Conservation (phyloP, 345 rosid species). For the Camelina hispida region DNA sequence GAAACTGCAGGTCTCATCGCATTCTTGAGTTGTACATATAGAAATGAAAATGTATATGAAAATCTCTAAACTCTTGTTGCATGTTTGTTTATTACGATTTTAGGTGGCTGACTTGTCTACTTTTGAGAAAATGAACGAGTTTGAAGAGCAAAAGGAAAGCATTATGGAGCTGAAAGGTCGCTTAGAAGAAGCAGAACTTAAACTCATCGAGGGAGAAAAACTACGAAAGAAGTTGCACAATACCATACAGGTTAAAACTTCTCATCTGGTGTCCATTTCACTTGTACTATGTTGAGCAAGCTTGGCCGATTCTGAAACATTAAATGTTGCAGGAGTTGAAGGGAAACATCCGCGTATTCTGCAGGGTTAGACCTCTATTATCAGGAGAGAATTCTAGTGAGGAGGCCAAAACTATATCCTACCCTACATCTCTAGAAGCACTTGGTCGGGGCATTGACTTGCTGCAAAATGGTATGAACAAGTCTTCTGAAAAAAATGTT, state of each 20-base stretch:
- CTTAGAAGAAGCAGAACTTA: slow-evolving; percentile 81
- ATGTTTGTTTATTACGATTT: slow-evolving; percentile 2
- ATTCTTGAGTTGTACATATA: slow-evolving; percentile 22
- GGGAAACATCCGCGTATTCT: slow-evolving; percentile 97
- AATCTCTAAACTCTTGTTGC: slow-evolving; percentile 5
- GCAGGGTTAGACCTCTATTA: slow-evolving; percentile 89
- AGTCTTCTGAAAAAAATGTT: background rate
- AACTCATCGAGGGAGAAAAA: slow-evolving; percentile 90
- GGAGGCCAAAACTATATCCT: slow-evolving; percentile 66
- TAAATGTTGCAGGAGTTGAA: slow-evolving; percentile 74
- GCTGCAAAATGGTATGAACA: slow-evolving; percentile 67
- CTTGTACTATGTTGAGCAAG: slow-evolving; percentile 2
- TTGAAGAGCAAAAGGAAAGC: slow-evolving; percentile 71
- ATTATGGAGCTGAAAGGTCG: slow-evolving; percentile 61
- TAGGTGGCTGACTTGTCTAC: slow-evolving; percentile 83
- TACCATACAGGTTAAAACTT: slow-evolving; percentile 74
- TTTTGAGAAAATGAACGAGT: slow-evolving; percentile 73
- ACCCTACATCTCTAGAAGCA: slow-evolving; percentile 76
- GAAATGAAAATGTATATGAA: background rate
- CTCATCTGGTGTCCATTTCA: background rate
- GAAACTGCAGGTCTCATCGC: slow-evolving; percentile 65
- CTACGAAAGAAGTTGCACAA: slow-evolving; percentile 94
- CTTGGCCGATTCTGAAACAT: slow-evolving; percentile 15
- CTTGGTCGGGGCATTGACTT: slow-evolving; percentile 87
- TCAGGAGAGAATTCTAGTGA: slow-evolving; percentile 64